Evolutionary conservation across 768 basidiomycete genomes (phyloP), one percentile per base, ranked within the genome.

Genomic region (Suillus cothurnatus): DNA sequence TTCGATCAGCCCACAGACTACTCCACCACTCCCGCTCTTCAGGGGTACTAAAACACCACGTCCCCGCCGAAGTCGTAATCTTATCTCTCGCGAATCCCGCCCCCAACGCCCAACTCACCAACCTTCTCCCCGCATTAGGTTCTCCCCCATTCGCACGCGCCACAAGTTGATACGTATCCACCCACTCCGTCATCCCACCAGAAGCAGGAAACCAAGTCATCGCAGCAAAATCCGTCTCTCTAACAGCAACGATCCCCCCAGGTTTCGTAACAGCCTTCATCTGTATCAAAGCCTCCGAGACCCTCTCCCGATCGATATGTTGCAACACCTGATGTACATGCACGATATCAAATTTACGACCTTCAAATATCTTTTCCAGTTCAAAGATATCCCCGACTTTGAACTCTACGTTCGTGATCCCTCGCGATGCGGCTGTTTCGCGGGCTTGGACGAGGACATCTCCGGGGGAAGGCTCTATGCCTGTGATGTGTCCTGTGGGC

Each of bases 321-420:
- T 82, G 79, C 3, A 86, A 74, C 8, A 85, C 83, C 68, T 84
- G 83, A 64, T 84, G 82, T 26, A 80, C 77, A 68, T 82, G 81
- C 4, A 84, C 81, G 68, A 85, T 77, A 73, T 85, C 84, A 71
- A 84, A 86, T 6, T 76, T 69, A 6, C 12, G 23, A 2, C 21
- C 17, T 4, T 19, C 71, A 64, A 85, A 81, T 7, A 78, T 71
- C 65, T 77, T 81, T 14, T 68, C 69, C 5, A 85, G 72, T 19
- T 71, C 60, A 64, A 74, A 71, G 4, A 77, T 77, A 65, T 84
- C 78, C n/a, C 79, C 85, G 9, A 70, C 62, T 28, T 63, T 43
- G 66, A 84, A 86, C 4, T 73, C 64, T 62, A 84, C 65, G 70
- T 85, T 85, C 43, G 68, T 50, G 41, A 78, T 57, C 0, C 76